Base-by-base conservation (phyloP, 2,329 filamentous ascomycete species). In the Alternaria arbusti region DNA sequence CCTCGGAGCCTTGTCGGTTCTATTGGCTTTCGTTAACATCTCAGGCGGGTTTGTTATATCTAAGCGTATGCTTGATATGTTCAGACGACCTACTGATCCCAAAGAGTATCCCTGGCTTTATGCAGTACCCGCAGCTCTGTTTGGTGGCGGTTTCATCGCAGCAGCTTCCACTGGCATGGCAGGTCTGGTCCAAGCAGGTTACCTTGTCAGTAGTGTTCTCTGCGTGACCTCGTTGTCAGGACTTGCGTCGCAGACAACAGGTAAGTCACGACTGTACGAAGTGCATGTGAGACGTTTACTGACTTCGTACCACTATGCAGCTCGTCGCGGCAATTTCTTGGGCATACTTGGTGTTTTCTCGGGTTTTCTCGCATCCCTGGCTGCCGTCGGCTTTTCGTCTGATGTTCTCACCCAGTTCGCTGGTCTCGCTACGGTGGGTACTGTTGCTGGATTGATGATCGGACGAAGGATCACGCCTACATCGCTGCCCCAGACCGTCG, bases 21-120 rank as follows among this genome's bases (percentile, higher is more conserved):
- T 96, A 6, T 82, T 97, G 20, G 93, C 93, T 0, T 97, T 96
- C 75, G 91, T 96, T 66, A 97, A 97, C 69, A 89, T 97, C 3
- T 90, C 91, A 0, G 94, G 94, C 61, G 94, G 94, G 0, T 97
- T 97, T 65, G 91, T 96, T 46, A 93, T 97, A 63, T 96, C 93
- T 4, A 96, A 96, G 82, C 87, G 94, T 66, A 97, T 97, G 94
- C 84, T 97, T 46, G 93, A 97, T 78, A 74, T 79, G 73, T 79
- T 80, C 63, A 63, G 67, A 86, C 87, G 89, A 12, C 90, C 92
- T 25, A 96, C 92, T 5, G 94, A 97, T 70, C 94, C 93, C 30
- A 89, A 91, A 0, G 94, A 97, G 77, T 97, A 95, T 69, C 91
- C 92, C 0, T 97, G 92, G 91, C 83, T 97, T 1, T 97, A 96